These are phyloP conservation scores for Bruguiera parviflora DNA, from an alignment of 345 rosid genomes.

Conservation along the genomic window DNA sequence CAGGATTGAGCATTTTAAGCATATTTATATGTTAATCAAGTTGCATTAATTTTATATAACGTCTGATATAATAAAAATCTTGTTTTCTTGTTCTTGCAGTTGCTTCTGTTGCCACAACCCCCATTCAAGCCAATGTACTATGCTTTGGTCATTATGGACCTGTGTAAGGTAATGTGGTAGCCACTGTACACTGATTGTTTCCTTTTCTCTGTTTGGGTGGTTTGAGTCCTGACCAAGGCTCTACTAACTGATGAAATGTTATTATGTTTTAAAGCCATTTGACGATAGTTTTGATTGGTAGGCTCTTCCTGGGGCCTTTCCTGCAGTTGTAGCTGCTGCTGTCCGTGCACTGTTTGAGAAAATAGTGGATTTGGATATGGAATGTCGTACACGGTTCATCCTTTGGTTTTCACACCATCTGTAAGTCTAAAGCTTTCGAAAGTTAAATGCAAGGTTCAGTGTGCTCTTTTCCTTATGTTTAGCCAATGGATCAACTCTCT, in stretches of 20 bases:
- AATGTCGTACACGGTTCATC: constrained; percentile 81
- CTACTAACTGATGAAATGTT: neutral
- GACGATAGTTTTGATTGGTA: constrained; percentile 34
- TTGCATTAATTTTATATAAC: neutral
- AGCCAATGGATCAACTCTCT: neutral
- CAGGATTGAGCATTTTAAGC: no score
- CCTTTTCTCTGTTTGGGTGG: neutral
- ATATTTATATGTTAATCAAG: neutral
- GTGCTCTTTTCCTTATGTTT: neutral
- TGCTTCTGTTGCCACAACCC: constrained; percentile 85
- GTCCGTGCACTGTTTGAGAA: constrained; percentile 96
- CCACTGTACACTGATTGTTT: constrained; percentile 6
- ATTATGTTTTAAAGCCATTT: constrained; percentile 12
- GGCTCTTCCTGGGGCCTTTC: constrained; percentile 99
- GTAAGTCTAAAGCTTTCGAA: constrained; percentile 45
- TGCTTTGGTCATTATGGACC: constrained; percentile 92
- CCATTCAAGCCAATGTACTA: constrained; percentile 94
- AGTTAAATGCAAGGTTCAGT: neutral
- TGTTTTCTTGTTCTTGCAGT: constrained; percentile 46
- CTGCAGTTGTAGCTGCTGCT: constrained; percentile 98
- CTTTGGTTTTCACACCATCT: constrained; percentile 99
- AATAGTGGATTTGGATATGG: constrained; percentile 92
- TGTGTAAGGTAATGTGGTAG: constrained; percentile 79
- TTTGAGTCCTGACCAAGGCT: neutral
- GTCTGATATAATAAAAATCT: neutral